phyloP scores from a whole-genome alignment of 176 grass and related monocot species.

The Oropetium thomaeum region DNA sequence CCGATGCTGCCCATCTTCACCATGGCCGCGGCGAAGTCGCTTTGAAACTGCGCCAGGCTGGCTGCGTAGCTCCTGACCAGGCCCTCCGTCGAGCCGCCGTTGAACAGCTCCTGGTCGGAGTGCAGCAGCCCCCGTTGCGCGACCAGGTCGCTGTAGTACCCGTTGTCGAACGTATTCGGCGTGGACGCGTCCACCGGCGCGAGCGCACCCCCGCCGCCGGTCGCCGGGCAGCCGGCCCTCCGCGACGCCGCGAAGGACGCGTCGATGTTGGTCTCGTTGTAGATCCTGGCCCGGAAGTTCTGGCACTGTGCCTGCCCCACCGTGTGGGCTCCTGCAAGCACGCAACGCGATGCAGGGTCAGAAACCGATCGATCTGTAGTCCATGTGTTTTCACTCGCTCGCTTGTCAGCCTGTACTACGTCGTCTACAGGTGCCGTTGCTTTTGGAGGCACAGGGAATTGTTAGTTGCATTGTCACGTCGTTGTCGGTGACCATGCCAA shows the following conservation, averaged over 20 bases:
- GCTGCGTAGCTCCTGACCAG: conserved; percentile 30
- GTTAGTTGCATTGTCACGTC: conserved; percentile 11
- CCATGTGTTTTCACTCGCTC: background rate
- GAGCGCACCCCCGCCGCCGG: conserved; percentile 27
- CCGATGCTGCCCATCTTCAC: conserved; percentile 46
- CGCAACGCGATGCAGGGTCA: background rate
- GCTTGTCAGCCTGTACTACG: background rate
- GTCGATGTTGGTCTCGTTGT: conserved; percentile 63
- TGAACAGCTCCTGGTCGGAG: conserved; percentile 54
- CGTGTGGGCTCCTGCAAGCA: conserved; percentile 47
- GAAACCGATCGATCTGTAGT: background rate
- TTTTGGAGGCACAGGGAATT: conserved; percentile 10
- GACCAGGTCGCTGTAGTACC: conserved; percentile 47
- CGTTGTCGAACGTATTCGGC: conserved; percentile 42
- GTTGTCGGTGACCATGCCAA: background rate
- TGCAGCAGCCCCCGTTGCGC: conserved; percentile 39
- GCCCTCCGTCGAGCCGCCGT: conserved; percentile 38
- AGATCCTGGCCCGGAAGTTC: conserved; percentile 51
- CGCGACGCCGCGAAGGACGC: conserved; percentile 43
- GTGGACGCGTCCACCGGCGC: conserved; percentile 47
- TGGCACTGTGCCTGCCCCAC: conserved; percentile 46
- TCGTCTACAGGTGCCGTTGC: conserved; percentile 5
- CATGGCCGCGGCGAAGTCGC: conserved; percentile 46
- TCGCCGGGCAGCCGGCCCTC: conserved; percentile 42
- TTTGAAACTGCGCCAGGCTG: conserved; percentile 26